Conservation (phyloP, 305 asterid genomes). For the Lippia alba region DNA sequence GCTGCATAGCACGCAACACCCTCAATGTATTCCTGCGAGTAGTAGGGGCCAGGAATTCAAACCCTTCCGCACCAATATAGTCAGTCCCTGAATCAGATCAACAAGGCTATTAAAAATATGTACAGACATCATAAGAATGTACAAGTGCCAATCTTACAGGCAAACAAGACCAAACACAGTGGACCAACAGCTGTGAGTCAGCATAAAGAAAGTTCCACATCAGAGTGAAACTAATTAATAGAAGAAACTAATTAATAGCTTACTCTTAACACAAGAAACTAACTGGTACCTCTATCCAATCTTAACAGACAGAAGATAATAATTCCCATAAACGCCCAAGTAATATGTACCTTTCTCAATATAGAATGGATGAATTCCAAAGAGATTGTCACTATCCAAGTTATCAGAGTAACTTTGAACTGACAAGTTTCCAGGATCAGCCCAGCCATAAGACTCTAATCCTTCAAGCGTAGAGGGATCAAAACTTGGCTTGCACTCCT, state of each 20-base stretch:
- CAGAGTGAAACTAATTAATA: neutral
- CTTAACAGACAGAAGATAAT: neutral
- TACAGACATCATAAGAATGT: slow-evolving; percentile 2
- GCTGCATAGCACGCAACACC: slow-evolving; percentile 99
- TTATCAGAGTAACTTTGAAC: slow-evolving; percentile 46
- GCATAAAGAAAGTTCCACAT: neutral
- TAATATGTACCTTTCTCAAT: slow-evolving; percentile 73
- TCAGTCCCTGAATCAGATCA: slow-evolving; percentile 59
- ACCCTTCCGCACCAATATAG: slow-evolving; percentile 53
- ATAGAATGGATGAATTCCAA: slow-evolving; percentile 95
- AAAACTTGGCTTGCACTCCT: slow-evolving; percentile 60
- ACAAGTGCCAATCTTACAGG: neutral
- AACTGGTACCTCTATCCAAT: slow-evolving; percentile 1
- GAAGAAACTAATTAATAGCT: neutral
- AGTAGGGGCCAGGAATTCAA: slow-evolving; percentile 91
- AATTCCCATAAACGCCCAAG: neutral
- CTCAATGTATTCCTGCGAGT: slow-evolving; percentile 86
- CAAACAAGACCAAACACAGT: neutral
- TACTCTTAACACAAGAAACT: too few relatives aligned
- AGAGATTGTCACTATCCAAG: slow-evolving; percentile 66
- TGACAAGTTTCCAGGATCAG: slow-evolving; percentile 53
- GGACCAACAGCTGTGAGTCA: neutral
- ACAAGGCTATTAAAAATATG: slow-evolving; percentile 22
- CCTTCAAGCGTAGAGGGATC: slow-evolving; percentile 53
- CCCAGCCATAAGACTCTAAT: slow-evolving; percentile 78